Evolutionary conservation across 176 grass and related monocot genomes (phyloP).

Genomic region (Metroxylon sagu): DNA sequence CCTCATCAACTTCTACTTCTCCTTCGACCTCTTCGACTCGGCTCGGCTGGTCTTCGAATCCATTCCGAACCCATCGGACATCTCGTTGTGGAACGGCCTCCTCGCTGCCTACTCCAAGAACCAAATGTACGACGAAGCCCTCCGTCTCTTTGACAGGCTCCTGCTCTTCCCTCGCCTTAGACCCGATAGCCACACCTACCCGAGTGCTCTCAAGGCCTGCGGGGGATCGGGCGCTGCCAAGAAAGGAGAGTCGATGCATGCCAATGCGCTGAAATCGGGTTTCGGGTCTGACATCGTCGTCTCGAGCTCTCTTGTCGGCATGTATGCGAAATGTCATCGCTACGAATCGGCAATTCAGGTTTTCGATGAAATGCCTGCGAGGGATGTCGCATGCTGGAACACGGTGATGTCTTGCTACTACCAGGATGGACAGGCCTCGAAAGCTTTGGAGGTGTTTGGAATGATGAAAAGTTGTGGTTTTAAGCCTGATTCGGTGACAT

Average conservation of each 20-base stretch:
- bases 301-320: conserved; percentile 11
- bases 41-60: conserved; percentile 14
- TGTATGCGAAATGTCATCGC: conserved; percentile 19
- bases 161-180: background rate
- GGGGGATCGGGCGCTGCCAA: background rate
- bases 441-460: conserved; percentile 12
- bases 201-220: conserved; percentile 23
- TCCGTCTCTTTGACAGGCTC: conserved; percentile 11
- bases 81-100: conserved; percentile 20
- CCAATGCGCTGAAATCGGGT: conserved; percentile 6
- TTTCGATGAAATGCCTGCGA: conserved; percentile 23
- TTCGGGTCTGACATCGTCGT: conserved; percentile 13
- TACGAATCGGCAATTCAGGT: conserved; percentile 11
- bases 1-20: conserved; percentile 23
- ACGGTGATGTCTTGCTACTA: conserved; percentile 25
- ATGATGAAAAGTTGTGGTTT: conserved; percentile 14
- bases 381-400: conserved; percentile 20
- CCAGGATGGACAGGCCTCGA: conserved; percentile 10
- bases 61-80: background rate
- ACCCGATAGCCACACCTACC: conserved; percentile 17
- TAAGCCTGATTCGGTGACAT: conserved; percentile 10
- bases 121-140: conserved; percentile 2
- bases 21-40: conserved; percentile 7
- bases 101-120: conserved; percentile 18
- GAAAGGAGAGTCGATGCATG: conserved; percentile 9